A percentile compares a stretch with the other conserved stretches of the same genome.
phyloP scores from a whole-genome alignment of 345 rosid species.

The Passiflora organensis region DNA sequence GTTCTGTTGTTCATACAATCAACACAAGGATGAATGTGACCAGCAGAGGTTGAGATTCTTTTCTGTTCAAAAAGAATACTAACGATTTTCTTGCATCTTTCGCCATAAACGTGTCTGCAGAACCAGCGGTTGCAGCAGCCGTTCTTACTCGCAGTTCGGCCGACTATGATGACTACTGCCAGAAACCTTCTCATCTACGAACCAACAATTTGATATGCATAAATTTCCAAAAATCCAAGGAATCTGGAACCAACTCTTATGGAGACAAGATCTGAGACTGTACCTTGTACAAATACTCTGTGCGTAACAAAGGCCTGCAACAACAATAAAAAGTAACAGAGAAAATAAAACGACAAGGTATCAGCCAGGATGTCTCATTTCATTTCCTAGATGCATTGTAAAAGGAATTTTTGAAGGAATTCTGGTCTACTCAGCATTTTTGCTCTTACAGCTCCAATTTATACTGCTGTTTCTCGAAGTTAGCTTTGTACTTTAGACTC shows the following conservation, averaged over 20 bases:
- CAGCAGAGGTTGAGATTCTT: no score
- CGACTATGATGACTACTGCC: constrained; percentile 13
- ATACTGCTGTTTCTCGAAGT: not conserved
- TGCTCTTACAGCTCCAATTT: not conserved
- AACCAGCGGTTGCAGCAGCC: constrained; percentile 55
- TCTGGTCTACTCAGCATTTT: not conserved
- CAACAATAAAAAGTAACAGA: constrained; percentile 11
- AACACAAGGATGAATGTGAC: no score
- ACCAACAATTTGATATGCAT: not conserved
- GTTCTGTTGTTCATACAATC: no score
- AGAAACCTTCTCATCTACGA: constrained; percentile 35
- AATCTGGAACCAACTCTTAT: not conserved
- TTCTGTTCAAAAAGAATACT: not conserved
- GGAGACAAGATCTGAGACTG: constrained; percentile 32
- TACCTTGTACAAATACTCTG: constrained; percentile 38
- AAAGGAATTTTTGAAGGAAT: not conserved
- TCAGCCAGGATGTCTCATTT: no score
- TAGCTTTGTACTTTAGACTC: not conserved
- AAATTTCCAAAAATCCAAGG: not conserved
- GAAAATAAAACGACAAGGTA: not conserved
- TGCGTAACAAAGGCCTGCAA: constrained; percentile 76
- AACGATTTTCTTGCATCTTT: constrained; percentile 38
- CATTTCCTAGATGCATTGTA: no score
- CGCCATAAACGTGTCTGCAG: constrained; percentile 45
- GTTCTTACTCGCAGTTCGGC: constrained; percentile 37